phyloP scores from a whole-genome alignment of 1,284 basidiomycete species.

The Athelia psychrophila region DNA sequence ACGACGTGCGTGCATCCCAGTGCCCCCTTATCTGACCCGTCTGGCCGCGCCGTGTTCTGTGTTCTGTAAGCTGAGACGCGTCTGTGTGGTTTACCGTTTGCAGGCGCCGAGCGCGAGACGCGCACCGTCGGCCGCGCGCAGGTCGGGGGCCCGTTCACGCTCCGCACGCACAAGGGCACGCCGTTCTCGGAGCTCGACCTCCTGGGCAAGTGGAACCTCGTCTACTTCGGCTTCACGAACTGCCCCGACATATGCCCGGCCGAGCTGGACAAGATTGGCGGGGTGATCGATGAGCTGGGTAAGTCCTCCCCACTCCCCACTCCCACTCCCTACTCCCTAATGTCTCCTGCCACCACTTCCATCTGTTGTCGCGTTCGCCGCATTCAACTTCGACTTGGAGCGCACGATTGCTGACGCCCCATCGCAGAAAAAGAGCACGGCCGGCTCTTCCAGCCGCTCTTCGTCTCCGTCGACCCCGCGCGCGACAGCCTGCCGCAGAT shows the following conservation, averaged over 20 bases:
- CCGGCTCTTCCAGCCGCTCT: conserved; percentile 77
- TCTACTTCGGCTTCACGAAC: conserved; percentile 98
- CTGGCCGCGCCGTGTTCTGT: background rate
- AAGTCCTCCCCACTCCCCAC: conserved; percentile 31
- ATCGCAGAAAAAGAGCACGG: conserved; percentile 63
- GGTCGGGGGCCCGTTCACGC: conserved; percentile 88
- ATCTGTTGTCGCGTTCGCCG: too few species aligned
- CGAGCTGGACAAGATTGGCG: conserved; percentile 95
- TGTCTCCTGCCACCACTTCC: too few species aligned
- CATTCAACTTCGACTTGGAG: too few species aligned
- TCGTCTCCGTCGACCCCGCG: conserved; percentile 96
- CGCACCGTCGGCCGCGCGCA: conserved; percentile 65
- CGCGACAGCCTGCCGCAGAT: conserved; percentile 75
- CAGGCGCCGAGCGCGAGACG: conserved; percentile 66
- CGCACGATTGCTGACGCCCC: too few species aligned
- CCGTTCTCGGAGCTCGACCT: conserved; percentile 85
- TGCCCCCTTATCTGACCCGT: background rate
- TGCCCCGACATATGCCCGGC: conserved; percentile 99
- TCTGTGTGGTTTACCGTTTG: background rate
- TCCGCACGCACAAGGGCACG: conserved; percentile 67
- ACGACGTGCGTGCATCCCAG: conserved; percentile 52
- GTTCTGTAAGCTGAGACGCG: background rate
- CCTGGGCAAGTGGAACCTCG: conserved; percentile 82
- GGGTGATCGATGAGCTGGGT: conserved; percentile 78
- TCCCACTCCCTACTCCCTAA: too few species aligned